phyloP scores from a whole-genome alignment of 2,329 filamentous ascomycete species.

The Paecilomyces dactylethromorphus region DNA sequence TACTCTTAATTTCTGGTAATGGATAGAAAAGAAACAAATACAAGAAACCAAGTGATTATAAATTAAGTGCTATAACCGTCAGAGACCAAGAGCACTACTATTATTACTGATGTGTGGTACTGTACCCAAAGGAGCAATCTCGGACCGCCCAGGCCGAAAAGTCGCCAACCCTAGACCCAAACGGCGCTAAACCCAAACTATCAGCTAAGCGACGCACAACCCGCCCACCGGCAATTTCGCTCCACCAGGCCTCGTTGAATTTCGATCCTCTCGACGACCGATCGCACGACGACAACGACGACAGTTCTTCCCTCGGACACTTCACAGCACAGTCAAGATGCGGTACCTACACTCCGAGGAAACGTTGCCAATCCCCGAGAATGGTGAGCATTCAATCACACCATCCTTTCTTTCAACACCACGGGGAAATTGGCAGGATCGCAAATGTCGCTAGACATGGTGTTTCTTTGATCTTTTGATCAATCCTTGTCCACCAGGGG shows the following conservation, averaged over 20 bases:
- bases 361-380: conserved; percentile 89
- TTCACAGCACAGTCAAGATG: conserved; percentile 65
- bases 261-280: conserved; percentile 33
- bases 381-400: conserved; percentile 62
- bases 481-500: neutral
- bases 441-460: neutral
- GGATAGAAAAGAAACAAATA: neutral
- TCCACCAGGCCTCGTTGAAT: conserved; percentile 31
- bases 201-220: conserved; percentile 39
- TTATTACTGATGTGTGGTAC: too few species aligned
- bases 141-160: neutral
- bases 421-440: neutral
- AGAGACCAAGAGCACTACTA: too few species aligned
- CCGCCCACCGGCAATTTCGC: conserved; percentile 32
- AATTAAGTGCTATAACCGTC: too few species aligned
- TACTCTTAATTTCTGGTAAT: neutral
- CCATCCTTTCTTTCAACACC: conserved; percentile 4
- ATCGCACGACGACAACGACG: conserved; percentile 29
- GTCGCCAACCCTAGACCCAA: conserved; percentile 21
- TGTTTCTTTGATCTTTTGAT: neutral
- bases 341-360: conserved; percentile 99
- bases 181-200: conserved; percentile 27
- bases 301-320: conserved; percentile 35
- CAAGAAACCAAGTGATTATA: neutral
- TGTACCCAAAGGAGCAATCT: too few species aligned